These are phyloP conservation scores for Botrytis pseudocinerea DNA, from an alignment of 2,329 filamentous ascomycete genomes.

Conservation along the genomic window DNA sequence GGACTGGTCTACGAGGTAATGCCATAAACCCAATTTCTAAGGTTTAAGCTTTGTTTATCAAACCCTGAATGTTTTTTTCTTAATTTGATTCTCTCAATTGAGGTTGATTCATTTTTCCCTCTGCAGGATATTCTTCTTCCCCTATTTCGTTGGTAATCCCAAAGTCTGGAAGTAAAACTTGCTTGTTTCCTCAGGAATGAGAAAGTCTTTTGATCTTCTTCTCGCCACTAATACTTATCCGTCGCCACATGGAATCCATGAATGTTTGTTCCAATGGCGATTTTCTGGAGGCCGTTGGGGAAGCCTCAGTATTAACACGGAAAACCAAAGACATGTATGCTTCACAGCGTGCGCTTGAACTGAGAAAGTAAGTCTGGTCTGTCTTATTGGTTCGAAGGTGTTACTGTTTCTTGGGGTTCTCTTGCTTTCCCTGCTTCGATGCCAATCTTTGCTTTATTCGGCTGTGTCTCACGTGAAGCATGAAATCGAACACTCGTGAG, in stretches of 20 bases:
- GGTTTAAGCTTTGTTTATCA: not conserved
- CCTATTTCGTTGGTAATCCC: not conserved
- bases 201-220: not conserved
- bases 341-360: constrained; percentile 34
- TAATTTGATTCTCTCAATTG: not conserved
- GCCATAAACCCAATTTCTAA: not conserved
- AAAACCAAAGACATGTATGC: constrained; percentile 28
- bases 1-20: not conserved
- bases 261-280: not conserved
- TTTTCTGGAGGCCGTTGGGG: not conserved
- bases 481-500: not conserved
- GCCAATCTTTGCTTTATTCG: not conserved
- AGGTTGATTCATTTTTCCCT: not conserved
- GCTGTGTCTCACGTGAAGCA: not conserved
- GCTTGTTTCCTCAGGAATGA: constrained; percentile 11
- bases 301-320: constrained; percentile 24
- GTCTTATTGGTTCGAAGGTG: not conserved
- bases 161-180: not conserved
- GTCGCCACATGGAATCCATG: constrained; percentile 10
- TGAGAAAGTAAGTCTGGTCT: constrained; percentile 35
- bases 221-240: constrained; percentile 4
- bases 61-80: constrained; percentile 1
- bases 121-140: not conserved
- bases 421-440: not conserved
- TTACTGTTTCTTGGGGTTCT: not conserved